Evolutionary conservation across 1,284 basidiomycete species (phyloP).

Genomic region (Apiotrichum sp.): DNA sequence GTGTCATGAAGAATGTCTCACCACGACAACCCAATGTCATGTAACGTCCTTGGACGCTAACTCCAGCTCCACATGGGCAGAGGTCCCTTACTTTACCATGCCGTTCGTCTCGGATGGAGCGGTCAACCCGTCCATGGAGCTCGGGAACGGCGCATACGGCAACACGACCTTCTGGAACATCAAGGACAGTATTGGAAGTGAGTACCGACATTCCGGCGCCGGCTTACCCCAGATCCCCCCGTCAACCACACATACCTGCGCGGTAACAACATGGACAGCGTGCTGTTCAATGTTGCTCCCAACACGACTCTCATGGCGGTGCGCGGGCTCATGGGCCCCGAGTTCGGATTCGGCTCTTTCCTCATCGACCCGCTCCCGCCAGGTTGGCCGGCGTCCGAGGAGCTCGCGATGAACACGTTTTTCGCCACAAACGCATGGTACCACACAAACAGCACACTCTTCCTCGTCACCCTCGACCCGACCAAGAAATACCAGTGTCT

Average conservation of each 20-base stretch:
- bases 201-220: background rate
- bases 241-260: background rate
- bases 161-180: background rate
- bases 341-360: background rate
- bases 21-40: too few relatives aligned
- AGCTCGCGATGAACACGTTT: background rate
- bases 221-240: background rate
- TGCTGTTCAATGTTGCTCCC: background rate
- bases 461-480: background rate
- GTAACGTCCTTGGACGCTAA: background rate
- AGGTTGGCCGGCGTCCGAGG: background rate
- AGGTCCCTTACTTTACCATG: background rate
- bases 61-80: background rate
- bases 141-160: background rate
- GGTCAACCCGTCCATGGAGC: background rate
- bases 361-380: background rate
- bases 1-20: too few relatives aligned
- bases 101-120: background rate
- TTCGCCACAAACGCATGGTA: background rate
- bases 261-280: background rate
- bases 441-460: background rate
- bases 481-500: background rate
- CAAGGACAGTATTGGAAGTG: background rate
- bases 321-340: background rate
- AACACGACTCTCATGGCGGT: background rate